A percentile compares a stretch with the other conserved stretches of the same genome.
Conservation (phyloP, 164 flowering plant genomes). For the Platanus orientalis region DNA sequence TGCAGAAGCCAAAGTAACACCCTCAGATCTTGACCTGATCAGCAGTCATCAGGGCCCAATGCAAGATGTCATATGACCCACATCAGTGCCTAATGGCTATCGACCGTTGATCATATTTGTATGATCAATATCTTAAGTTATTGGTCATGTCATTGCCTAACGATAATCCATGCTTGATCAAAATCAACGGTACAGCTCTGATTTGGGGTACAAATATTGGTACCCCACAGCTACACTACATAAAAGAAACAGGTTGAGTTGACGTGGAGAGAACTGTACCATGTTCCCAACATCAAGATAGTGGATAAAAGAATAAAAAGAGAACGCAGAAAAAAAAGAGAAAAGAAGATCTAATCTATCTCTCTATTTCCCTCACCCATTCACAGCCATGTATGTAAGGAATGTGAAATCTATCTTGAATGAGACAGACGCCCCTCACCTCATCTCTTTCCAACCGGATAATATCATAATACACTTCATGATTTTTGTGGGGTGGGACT, state of each 20-base stretch:
- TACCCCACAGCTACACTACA: not conserved
- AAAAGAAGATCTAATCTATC: not conserved
- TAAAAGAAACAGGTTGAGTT: not conserved
- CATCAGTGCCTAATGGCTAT: not conserved
- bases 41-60: not conserved
- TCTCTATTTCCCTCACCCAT: not conserved
- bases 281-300: not conserved
- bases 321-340: slow-evolving; percentile 10
- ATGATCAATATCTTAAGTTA: no score
- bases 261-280: slow-evolving; percentile 20
- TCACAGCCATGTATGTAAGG: slow-evolving; percentile 37
- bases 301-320: slow-evolving; percentile 9
- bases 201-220: not conserved
- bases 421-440: slow-evolving; percentile 36
- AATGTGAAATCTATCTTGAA: slow-evolving; percentile 38
- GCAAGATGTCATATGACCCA: not conserved
- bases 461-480: slow-evolving; percentile 34
- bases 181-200: not conserved
- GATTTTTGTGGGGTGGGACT: slow-evolving; percentile 37
- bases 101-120: no score
- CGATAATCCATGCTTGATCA: not conserved
- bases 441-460: slow-evolving; percentile 42
- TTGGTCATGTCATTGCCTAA: no score
- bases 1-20: not conserved
- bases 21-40: not conserved